A percentile compares a stretch with the other conserved stretches of the same genome.
phyloP scores from a whole-genome alignment of 2,329 filamentous ascomycete genomes.

The Cadophora sp. region DNA sequence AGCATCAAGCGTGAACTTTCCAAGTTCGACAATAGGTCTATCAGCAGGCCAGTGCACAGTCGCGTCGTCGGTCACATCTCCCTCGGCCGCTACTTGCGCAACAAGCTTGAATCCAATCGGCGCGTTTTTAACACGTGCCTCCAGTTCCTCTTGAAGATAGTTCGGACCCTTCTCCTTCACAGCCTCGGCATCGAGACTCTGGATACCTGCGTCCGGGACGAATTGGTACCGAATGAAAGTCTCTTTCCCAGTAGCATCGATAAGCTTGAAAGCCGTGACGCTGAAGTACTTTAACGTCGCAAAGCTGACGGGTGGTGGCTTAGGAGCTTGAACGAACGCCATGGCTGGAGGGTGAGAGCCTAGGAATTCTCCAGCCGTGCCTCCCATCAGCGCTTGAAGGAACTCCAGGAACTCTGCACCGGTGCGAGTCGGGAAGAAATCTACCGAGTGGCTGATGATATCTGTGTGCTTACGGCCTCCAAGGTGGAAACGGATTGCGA shows the following conservation, averaged over 20 bases:
- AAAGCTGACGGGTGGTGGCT: slow-evolving; percentile 57
- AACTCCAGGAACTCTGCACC: slow-evolving; percentile 60
- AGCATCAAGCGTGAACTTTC: slow-evolving; percentile 52
- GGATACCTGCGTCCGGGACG: slow-evolving; percentile 51
- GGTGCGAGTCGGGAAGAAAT: slow-evolving; percentile 58
- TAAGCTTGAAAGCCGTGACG: slow-evolving; percentile 57
- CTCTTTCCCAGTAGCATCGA: slow-evolving; percentile 48
- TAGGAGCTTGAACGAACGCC: slow-evolving; percentile 55
- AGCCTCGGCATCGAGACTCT: slow-evolving; percentile 48
- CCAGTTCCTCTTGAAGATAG: slow-evolving; percentile 58
- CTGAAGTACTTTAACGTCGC: slow-evolving; percentile 55
- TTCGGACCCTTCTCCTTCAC: slow-evolving; percentile 47
- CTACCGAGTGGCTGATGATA: slow-evolving; percentile 59
- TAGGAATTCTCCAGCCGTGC: slow-evolving; percentile 50
- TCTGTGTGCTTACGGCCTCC: slow-evolving; percentile 58
- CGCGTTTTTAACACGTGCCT: slow-evolving; percentile 45
- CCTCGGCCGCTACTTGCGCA: slow-evolving; percentile 57
- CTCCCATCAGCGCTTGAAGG: slow-evolving; percentile 49
- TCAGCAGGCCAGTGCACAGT: slow-evolving; percentile 60
- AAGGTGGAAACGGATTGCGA: slow-evolving; percentile 57
- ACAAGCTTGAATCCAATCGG: slow-evolving; percentile 54
- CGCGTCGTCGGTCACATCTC: slow-evolving; percentile 54
- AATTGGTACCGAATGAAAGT: slow-evolving; percentile 58
- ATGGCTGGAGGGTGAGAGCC: slow-evolving; percentile 53
- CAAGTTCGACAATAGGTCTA: slow-evolving; percentile 57